Conservation (phyloP, 352 stramenopile species). For the Phytophthora citricola region DNA sequence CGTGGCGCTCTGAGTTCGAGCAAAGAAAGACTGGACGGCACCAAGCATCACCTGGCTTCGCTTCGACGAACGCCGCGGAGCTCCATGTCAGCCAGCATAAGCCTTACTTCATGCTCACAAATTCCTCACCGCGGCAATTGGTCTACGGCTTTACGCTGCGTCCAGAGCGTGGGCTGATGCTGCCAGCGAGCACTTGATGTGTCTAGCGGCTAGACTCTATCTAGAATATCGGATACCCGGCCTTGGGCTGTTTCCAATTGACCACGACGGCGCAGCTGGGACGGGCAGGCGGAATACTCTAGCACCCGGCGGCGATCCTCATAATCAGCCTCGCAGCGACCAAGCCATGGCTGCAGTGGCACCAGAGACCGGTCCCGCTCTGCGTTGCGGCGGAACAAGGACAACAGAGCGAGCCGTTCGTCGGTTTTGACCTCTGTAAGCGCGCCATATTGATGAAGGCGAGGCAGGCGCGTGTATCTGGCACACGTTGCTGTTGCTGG, state of each 20-base stretch:
- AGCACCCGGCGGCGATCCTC: not conserved
- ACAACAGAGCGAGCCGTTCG: not conserved
- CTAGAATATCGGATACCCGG: not conserved
- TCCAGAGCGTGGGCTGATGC: not conserved
- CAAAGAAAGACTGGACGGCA: constrained; percentile 16
- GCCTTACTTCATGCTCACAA: too few relatives aligned
- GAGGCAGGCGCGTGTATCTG: constrained; percentile 21
- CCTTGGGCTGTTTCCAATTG: not conserved
- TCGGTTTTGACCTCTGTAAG: constrained; percentile 13
- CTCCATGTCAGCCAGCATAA: constrained; percentile 3
- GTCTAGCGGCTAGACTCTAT: not conserved
- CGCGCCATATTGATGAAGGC: constrained; percentile 17
- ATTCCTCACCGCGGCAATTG: not conserved
- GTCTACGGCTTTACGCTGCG: not conserved
- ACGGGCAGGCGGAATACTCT: constrained; percentile 26
- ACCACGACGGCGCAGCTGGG: constrained; percentile 6
- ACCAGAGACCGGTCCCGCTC: not conserved
- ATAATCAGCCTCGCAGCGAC: constrained; percentile 15
- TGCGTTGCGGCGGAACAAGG: not conserved
- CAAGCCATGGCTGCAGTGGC: not conserved
- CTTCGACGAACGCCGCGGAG: not conserved
- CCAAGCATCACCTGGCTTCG: not conserved
- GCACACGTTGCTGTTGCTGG: constrained; percentile 5
- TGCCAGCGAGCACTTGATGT: constrained; percentile 6
- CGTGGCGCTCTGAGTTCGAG: not conserved